Percentiles rank a stretch among this genome's conserved stretches.
Evolutionary conservation across 2,329 filamentous ascomycete genomes (phyloP).

Genomic region (Oidium heveae): DNA sequence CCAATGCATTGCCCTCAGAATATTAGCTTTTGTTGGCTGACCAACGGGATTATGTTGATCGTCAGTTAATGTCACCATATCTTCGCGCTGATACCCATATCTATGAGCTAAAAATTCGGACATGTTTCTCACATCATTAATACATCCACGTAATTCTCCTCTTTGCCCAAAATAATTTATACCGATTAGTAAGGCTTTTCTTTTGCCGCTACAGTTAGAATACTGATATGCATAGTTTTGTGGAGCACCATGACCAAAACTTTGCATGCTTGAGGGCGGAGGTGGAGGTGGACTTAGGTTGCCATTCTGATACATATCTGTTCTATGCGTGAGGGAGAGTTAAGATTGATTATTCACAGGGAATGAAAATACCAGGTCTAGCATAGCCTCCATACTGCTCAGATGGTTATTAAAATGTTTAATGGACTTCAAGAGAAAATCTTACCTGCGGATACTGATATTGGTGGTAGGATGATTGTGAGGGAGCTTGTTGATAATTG

Average conservation of each 20-base stretch:
- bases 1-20: conserved; percentile 93
- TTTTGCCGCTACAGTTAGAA: conserved; percentile 65
- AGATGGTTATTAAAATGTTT: neutral
- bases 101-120: conserved; percentile 68
- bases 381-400: conserved; percentile 5
- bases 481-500: conserved; percentile 22
- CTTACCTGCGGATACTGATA: neutral
- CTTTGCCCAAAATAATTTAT: conserved; percentile 94
- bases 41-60: conserved; percentile 96
- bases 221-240: conserved; percentile 68
- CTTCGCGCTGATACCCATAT: conserved; percentile 80
- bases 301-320: conserved; percentile 24
- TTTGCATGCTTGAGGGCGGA: conserved; percentile 42
- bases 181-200: conserved; percentile 76
- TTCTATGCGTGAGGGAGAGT: neutral
- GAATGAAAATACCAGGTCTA: conserved; percentile 11
- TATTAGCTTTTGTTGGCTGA: conserved; percentile 88
- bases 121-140: conserved; percentile 97
- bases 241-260: conserved; percentile 60
- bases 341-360: neutral
- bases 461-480: conserved; percentile 14
- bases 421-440: neutral
- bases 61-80: conserved; percentile 92
- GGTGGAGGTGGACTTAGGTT: conserved; percentile 34
- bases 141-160: conserved; percentile 75